Percentiles rank a stretch among this genome's conserved stretches.
Evolutionary conservation across 768 basidiomycete species (phyloP).

Genomic region (Paxillus involutus): DNA sequence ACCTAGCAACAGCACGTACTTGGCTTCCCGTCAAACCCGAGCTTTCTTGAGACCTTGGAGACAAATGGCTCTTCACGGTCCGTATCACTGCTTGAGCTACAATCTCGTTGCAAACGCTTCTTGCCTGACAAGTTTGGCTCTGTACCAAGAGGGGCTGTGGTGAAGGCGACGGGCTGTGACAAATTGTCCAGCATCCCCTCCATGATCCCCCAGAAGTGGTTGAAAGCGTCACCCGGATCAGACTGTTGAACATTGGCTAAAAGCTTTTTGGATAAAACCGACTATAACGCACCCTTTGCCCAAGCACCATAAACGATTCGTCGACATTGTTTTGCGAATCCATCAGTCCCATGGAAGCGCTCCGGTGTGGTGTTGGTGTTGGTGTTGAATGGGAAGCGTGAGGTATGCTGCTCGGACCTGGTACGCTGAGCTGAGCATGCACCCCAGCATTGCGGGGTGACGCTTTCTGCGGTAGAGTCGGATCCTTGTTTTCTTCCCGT

Average conservation of each 20-base stretch:
- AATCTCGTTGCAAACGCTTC: constrained; percentile 42
- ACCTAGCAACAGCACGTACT: constrained; percentile 14
- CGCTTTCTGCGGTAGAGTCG: constrained; percentile 64
- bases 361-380: constrained; percentile 48
- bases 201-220: constrained; percentile 87
- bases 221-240: constrained; percentile 85
- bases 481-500: constrained; percentile 76
- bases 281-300: constrained; percentile 57
- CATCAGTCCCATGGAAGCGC: constrained; percentile 32
- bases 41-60: constrained; percentile 50
- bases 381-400: constrained; percentile 33
- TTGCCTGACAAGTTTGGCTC: constrained; percentile 26
- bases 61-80: constrained; percentile 67
- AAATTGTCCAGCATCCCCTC: constrained; percentile 85
- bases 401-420: constrained; percentile 14
- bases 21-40: constrained; percentile 26
- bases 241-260: constrained; percentile 41
- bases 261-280: constrained; percentile 2
- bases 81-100: constrained; percentile 61
- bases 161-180: constrained; percentile 78
- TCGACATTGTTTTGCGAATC: constrained; percentile 70
- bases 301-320: constrained; percentile 87
- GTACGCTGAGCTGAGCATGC: constrained; percentile 23
- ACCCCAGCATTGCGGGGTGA: constrained; percentile 22
- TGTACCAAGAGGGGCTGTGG: constrained; percentile 70